Percentiles rank a stretch among this genome's conserved stretches.
These are phyloP conservation scores for Cardamine occulta DNA, from an alignment of 345 rosid species.

Conservation along the genomic window DNA sequence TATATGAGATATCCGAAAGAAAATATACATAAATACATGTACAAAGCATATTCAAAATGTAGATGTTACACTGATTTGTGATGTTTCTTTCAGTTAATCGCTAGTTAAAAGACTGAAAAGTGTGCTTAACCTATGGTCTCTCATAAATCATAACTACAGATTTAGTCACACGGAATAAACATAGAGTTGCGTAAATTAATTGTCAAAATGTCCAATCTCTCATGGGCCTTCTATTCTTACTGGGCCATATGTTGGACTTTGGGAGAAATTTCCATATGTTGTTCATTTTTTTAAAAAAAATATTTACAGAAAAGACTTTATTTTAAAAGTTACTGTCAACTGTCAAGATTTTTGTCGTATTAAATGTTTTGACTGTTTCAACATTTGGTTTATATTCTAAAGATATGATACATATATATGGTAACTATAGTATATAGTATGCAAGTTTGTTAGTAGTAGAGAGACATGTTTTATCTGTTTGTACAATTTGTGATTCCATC, in stretches of 20 bases:
- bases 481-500: no score
- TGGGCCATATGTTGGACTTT: neutral
- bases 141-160: neutral
- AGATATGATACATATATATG: no score
- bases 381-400: no score
- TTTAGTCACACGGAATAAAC: neutral
- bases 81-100: neutral
- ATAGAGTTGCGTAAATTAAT: neutral
- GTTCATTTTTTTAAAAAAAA: no score
- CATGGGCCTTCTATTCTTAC: conserved; percentile 7
- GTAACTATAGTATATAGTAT: no score
- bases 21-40: neutral
- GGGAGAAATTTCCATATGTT: neutral
- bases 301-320: no score
- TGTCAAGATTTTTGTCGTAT: no score
- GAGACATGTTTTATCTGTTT: no score
- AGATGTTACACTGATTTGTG: neutral
- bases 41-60: neutral
- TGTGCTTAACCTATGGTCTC: neutral
- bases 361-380: no score
- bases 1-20: neutral
- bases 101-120: neutral
- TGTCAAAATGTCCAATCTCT: neutral
- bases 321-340: no score
- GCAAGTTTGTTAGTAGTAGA: no score